Percentiles rank a stretch among this genome's conserved stretches.
phyloP scores from a whole-genome alignment of 2,329 filamentous ascomycete genomes.

The Talaromyces sp. region DNA sequence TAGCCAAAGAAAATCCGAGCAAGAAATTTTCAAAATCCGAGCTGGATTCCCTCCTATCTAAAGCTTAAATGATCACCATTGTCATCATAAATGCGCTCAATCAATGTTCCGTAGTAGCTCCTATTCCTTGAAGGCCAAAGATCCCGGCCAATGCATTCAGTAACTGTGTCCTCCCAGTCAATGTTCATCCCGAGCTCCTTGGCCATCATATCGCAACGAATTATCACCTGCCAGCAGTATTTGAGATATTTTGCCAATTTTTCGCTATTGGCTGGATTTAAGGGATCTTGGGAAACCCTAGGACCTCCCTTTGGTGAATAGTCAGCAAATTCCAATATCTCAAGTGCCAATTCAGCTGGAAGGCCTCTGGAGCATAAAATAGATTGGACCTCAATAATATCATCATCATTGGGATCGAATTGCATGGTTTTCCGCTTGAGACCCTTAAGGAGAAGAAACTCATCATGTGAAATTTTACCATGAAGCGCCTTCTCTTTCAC shows the following conservation, averaged over 20 bases:
- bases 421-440: background rate
- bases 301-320: conserved; percentile 4
- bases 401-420: background rate
- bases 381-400: background rate
- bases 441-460: background rate
- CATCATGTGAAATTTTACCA: background rate
- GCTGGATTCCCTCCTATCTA: no score
- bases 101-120: background rate
- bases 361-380: conserved; percentile 4
- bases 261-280: conserved; percentile 17
- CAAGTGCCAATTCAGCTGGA: conserved; percentile 1
- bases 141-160: background rate
- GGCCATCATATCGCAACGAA: conserved; percentile 29
- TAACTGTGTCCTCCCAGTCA: conserved; percentile 2
- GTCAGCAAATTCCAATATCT: conserved; percentile 7
- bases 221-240: conserved; percentile 31
- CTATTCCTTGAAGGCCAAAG: background rate
- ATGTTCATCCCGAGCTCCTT: conserved; percentile 20
- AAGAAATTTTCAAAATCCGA: no score
- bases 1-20: no score
- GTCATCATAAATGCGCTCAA: background rate
- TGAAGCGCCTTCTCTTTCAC: background rate
- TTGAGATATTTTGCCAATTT: conserved; percentile 29
- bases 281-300: conserved; percentile 11
- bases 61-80: no score